Evolutionary conservation across 768 basidiomycete genomes (phyloP).

Genomic region (Boletus tomentosulus): DNA sequence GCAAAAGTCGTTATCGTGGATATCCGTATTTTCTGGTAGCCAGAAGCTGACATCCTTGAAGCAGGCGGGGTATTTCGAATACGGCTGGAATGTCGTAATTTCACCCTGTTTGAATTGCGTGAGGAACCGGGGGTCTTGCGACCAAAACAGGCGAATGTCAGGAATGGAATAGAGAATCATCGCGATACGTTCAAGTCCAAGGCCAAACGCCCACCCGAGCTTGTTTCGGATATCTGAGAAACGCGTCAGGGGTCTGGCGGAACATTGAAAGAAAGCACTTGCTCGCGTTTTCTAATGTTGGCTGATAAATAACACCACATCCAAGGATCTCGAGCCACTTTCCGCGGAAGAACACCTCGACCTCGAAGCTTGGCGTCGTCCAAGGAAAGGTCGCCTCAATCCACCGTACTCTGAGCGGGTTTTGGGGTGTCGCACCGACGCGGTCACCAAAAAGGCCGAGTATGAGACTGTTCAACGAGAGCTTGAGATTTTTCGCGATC

Average conservation of each 20-base stretch:
- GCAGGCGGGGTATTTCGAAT: conserved; percentile 89
- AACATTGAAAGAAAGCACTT: conserved; percentile 28
- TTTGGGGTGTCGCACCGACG: conserved; percentile 44
- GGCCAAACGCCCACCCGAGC: conserved; percentile 96
- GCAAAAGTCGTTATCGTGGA: conserved; percentile 97
- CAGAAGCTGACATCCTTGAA: conserved; percentile 97
- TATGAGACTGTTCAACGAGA: conserved; percentile 83
- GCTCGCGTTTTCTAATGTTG: conserved; percentile 86
- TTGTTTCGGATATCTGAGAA: conserved; percentile 68
- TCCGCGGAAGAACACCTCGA: conserved; percentile 93
- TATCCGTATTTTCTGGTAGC: conserved; percentile 49
- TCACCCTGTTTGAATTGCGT: conserved; percentile 76
- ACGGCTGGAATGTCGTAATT: conserved; percentile 82
- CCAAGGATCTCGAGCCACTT: conserved; percentile 98
- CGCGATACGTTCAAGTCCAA: conserved; percentile 94
- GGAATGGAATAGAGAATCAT: conserved; percentile 98
- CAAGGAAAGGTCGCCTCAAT: conserved; percentile 98
- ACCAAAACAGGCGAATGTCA: conserved; percentile 99
- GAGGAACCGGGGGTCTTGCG: conserved; percentile 79
- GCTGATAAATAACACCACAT: conserved; percentile 86
- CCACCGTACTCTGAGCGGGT: conserved; percentile 89
- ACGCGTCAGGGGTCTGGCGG: conserved; percentile 8
- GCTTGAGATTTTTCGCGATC: conserved; percentile 82
- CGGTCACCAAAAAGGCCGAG: conserved; percentile 72
- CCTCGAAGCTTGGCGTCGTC: conserved; percentile 96